A percentile compares a stretch with the other conserved stretches of the same genome.
Conservation (phyloP, 228 moss, liverwort and hornwort genomes). For the Sphagnum magellanicum region DNA sequence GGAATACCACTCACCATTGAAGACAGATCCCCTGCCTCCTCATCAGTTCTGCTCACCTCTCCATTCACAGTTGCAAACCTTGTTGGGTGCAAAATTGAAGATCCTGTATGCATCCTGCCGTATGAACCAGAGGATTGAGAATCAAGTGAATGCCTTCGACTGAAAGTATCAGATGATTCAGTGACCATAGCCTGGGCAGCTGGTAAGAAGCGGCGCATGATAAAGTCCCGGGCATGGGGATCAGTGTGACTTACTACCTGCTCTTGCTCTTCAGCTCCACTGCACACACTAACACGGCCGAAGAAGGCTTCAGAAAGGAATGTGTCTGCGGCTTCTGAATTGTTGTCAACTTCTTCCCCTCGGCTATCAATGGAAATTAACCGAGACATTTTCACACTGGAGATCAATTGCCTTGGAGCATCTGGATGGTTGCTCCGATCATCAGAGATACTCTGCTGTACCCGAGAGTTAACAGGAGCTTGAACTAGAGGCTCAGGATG, state of each 20-base stretch:
- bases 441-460: neutral
- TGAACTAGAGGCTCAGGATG: neutral
- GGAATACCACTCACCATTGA: neutral
- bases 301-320: slow-evolving; percentile 12
- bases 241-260: slow-evolving; percentile 26
- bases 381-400: no score
- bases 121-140: neutral
- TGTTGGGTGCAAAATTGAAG: neutral
- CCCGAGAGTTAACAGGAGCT: neutral
- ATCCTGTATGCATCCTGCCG: no score
- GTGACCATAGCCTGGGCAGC: slow-evolving; percentile 53
- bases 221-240: slow-evolving; percentile 47
- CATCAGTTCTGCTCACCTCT: neutral
- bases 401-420: no score
- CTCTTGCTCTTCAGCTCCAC: slow-evolving; percentile 17
- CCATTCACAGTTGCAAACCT: slow-evolving; percentile 1
- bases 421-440: neutral
- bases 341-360: slow-evolving; percentile 12
- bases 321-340: slow-evolving; percentile 14
- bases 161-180: slow-evolving; percentile 17
- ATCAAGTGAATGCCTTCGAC: slow-evolving; percentile 14
- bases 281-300: slow-evolving; percentile 26
- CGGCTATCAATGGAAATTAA: neutral
- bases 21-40: neutral
- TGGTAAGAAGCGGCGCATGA: slow-evolving; percentile 51